Conservation (phyloP, 2,329 filamentous ascomycete species). For the Elsinoe perseae region DNA sequence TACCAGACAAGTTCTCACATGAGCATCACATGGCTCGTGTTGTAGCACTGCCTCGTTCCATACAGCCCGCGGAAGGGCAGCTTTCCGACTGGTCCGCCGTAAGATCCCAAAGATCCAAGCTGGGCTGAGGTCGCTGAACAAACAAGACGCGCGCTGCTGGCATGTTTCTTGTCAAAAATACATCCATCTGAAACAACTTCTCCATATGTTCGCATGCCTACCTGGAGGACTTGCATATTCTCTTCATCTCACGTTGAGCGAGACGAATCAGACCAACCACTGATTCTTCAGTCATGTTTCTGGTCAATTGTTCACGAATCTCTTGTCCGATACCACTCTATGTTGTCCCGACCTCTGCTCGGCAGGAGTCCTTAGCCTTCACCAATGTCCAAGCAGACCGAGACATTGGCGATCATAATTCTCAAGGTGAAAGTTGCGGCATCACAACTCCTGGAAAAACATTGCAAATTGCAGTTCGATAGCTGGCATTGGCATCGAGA, state of each 20-base stretch:
- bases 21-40: conserved; percentile 1
- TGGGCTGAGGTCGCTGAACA: neutral
- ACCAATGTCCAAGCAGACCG: neutral
- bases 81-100: neutral
- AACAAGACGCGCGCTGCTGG: neutral
- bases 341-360: too few species aligned
- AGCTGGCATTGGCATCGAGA: neutral
- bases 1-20: neutral
- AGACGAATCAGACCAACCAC: too few species aligned
- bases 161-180: neutral
- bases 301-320: neutral
- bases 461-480: neutral
- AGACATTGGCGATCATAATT: neutral
- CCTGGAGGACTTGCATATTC: neutral
- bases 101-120: neutral
- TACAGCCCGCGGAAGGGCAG: neutral
- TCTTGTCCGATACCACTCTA: too few species aligned
- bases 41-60: neutral
- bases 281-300: neutral
- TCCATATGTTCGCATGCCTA: neutral
- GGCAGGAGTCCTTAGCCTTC: too few species aligned
- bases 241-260: neutral
- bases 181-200: neutral
- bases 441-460: neutral
- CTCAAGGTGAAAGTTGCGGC: too few species aligned